Percentiles rank a stretch among this genome's conserved stretches.
These are phyloP conservation scores for Halenospora varia DNA, from an alignment of 495 filamentous ascomycete genomes.

Conservation along the genomic window DNA sequence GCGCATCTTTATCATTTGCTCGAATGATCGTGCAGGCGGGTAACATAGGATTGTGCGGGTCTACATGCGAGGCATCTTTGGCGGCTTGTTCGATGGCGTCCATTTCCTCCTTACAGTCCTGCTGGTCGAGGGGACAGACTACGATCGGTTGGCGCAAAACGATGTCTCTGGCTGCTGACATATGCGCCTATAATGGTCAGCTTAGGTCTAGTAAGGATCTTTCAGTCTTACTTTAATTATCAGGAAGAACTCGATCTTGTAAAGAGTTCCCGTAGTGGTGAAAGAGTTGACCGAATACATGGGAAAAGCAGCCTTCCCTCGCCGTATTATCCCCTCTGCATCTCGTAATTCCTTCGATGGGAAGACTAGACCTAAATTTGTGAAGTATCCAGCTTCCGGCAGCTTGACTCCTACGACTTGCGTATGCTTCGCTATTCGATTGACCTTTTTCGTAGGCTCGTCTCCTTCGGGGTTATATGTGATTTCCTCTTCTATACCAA, in stretches of 20 bases:
- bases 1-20: conserved; percentile 68
- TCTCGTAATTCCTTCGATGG: conserved; percentile 88
- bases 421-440: conserved; percentile 77
- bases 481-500: conserved; percentile 94
- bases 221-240: conserved; percentile 73
- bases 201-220: not conserved
- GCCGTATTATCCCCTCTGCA: conserved; percentile 78
- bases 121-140: conserved; percentile 92
- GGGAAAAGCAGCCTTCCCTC: conserved; percentile 83
- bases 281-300: conserved; percentile 86
- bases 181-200: conserved; percentile 63
- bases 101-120: conserved; percentile 96
- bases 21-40: conserved; percentile 78
- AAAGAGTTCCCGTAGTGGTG: conserved; percentile 88
- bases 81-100: conserved; percentile 94
- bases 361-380: conserved; percentile 86
- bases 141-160: conserved; percentile 88
- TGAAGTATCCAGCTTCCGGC: conserved; percentile 83
- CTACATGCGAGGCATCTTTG: conserved; percentile 82
- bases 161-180: conserved; percentile 90
- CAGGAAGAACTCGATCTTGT: conserved; percentile 97
- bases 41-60: conserved; percentile 83
- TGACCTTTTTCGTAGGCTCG: conserved; percentile 87
- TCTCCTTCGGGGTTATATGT: conserved; percentile 98
- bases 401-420: conserved; percentile 77